Evolutionary conservation across 192 early-diverging fungal species (phyloP).

Genomic region (Kappamyces sp.): DNA sequence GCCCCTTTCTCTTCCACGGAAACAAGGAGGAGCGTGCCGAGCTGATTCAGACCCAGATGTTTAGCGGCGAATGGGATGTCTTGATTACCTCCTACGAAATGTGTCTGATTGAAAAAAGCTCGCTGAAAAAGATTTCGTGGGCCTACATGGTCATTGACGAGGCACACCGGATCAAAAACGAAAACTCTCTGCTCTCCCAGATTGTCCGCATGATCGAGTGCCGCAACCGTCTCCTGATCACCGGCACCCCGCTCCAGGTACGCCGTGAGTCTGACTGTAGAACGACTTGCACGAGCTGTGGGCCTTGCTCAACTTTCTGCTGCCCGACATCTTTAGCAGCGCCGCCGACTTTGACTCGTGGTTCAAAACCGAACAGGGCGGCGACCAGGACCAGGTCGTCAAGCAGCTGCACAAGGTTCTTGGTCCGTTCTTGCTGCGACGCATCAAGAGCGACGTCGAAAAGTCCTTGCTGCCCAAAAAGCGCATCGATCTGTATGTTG

Average conservation of each 20-base stretch:
- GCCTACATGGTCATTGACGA: constrained; percentile 76
- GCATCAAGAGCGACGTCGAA: constrained; percentile 72
- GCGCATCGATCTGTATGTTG: constrained; percentile 83
- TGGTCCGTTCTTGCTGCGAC: constrained; percentile 51
- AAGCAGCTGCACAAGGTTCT: constrained; percentile 71
- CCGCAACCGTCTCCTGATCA: constrained; percentile 82
- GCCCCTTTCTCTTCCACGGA: constrained; percentile 87
- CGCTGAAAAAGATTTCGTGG: constrained; percentile 74
- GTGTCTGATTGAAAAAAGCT: constrained; percentile 82
- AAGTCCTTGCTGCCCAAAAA: constrained; percentile 94
- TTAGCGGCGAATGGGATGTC: constrained; percentile 67
- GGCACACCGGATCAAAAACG: constrained; percentile 80
- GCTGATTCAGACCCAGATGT: constrained; percentile 30
- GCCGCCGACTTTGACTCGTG: constrained; percentile 92
- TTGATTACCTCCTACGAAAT: constrained; percentile 97
- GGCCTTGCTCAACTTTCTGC: constrained; percentile 94
- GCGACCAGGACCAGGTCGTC: constrained; percentile 66
- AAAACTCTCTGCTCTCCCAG: constrained; percentile 91
- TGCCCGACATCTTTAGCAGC: constrained; percentile 94
- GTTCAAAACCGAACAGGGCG: constrained; percentile 74
- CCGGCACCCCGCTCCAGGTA: constrained; percentile 87
- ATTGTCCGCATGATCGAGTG: constrained; percentile 89
- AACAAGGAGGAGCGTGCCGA: constrained; percentile 74
- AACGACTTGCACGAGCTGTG: constrained; percentile 99
- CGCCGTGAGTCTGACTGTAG: constrained; percentile 13